phyloP scores from a whole-genome alignment of 1,284 basidiomycete genomes.

The Fistulinella staudtii region DNA sequence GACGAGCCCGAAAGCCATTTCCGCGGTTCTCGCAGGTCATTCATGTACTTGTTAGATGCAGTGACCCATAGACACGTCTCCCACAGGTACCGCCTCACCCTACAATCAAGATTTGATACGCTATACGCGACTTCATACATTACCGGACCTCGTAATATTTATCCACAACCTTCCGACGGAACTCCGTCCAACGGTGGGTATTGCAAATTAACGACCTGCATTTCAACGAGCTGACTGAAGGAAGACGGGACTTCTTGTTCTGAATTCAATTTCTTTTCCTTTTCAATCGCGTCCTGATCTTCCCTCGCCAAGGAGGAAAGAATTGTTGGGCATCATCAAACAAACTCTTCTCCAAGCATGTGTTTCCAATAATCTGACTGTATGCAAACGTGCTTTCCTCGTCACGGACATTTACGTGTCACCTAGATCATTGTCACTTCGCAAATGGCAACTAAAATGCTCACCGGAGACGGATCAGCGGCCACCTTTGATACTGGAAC shows the following conservation, averaged over 20 bases:
- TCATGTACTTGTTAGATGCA: conserved; percentile 16
- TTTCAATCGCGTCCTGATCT: conserved; percentile 49
- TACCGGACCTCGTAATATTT: conserved; percentile 57
- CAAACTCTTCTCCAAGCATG: conserved; percentile 48
- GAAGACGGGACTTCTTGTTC: conserved; percentile 53
- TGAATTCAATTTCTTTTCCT: conserved; percentile 64
- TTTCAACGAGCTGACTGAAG: conserved; percentile 14
- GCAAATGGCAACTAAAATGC: conserved; percentile 64
- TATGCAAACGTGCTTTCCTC: conserved; percentile 32
- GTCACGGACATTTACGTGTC: conserved; percentile 4
- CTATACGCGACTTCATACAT: conserved; percentile 37
- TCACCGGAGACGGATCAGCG: conserved; percentile 55
- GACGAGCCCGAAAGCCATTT: conserved; percentile 47
- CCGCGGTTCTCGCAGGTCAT: conserved; percentile 40
- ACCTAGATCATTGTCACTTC: conserved; percentile 59
- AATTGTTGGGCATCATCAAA: conserved; percentile 50
- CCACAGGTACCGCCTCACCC: conserved; percentile 23
- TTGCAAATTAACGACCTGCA: conserved; percentile 13
- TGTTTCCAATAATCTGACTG: conserved; percentile 49
- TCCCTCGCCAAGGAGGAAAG: conserved; percentile 35
- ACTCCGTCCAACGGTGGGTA: conserved; percentile 45
- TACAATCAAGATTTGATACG: conserved; percentile 24
- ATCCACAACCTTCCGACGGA: conserved; percentile 49
- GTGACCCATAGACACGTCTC: conserved; percentile 12
- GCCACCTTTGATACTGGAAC: conserved; percentile 62